phyloP scores from a whole-genome alignment of 2,329 filamentous ascomycete species.

The Fusarium annulatum region DNA sequence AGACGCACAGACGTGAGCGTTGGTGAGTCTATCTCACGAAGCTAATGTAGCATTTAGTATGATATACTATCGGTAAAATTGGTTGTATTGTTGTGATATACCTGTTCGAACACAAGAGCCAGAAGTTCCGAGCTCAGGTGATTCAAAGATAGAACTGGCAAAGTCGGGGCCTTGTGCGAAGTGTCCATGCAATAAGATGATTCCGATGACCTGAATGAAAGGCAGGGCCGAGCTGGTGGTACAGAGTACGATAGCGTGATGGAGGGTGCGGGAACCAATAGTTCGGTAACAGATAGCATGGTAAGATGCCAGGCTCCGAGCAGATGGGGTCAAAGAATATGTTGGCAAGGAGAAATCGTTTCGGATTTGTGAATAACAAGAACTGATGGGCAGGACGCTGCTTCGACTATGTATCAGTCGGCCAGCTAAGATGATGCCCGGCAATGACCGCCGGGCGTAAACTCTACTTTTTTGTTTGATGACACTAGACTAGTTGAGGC shows the following conservation, averaged over 20 bases:
- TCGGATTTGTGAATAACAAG: conserved; percentile 2
- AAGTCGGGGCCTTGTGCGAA: conserved; percentile 6
- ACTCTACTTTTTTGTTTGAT: conserved; percentile 34
- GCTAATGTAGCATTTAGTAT: conserved; percentile 46
- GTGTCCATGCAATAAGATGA: conserved; percentile 40
- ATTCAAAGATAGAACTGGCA: conserved; percentile 34
- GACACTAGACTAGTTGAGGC: conserved; percentile 46
- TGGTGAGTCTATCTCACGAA: conserved; percentile 51
- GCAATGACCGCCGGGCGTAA: conserved; percentile 12
- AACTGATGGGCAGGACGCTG: conserved; percentile 9
- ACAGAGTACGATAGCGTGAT: conserved; percentile 32
- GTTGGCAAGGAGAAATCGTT: conserved; percentile 5
- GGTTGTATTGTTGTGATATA: conserved; percentile 36
- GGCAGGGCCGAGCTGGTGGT: conserved; percentile 17
- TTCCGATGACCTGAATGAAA: conserved; percentile 9
- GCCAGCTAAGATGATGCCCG: conserved; percentile 12
- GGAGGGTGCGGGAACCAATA: conserved; percentile 34
- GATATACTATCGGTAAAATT: not conserved
- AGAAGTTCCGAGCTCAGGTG: conserved; percentile 58
- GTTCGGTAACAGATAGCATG: conserved; percentile 42
- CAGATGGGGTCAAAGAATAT: conserved; percentile 6
- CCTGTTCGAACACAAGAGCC: conserved; percentile 56
- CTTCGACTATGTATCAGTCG: conserved; percentile 37
- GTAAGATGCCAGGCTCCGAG: not conserved
- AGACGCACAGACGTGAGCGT: conserved; percentile 52